Percentiles rank a stretch among this genome's conserved stretches.
Conservation (phyloP, 129 eudicot species). For the Lonicera japonica region DNA sequence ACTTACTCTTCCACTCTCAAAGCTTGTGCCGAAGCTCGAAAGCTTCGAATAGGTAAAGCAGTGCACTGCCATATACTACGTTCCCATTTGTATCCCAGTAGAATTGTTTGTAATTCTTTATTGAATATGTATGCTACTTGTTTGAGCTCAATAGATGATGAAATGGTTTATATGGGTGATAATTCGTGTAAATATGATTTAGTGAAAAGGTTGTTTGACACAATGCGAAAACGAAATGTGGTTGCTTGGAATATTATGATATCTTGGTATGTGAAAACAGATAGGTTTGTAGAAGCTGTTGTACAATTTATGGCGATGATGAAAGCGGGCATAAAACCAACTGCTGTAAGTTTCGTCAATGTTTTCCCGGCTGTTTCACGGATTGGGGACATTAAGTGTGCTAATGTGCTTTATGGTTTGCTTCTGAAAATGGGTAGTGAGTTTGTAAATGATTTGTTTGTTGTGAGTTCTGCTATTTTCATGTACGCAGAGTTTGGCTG, state of each 20-base stretch:
- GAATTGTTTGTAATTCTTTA: conserved; percentile 72
- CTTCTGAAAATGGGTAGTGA: conserved; percentile 55
- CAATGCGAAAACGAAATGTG: conserved; percentile 59
- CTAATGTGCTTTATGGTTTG: conserved; percentile 55
- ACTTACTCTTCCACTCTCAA: conserved; percentile 75
- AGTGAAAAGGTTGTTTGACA: conserved; percentile 47
- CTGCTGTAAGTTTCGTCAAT: conserved; percentile 60
- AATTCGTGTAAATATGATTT: conserved; percentile 21
- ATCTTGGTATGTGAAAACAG: conserved; percentile 67
- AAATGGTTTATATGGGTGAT: conserved; percentile 2
- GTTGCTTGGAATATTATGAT: conserved; percentile 75
- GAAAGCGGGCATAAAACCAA: conserved; percentile 60
- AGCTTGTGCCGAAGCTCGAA: conserved; percentile 65
- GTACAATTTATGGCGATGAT: conserved; percentile 52
- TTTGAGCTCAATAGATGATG: conserved; percentile 14
- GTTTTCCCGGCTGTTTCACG: conserved; percentile 63
- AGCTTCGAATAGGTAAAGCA: conserved; percentile 58
- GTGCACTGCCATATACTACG: conserved; percentile 70
- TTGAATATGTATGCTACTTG: conserved; percentile 76
- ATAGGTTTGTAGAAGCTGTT: conserved; percentile 48
- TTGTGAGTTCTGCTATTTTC: conserved; percentile 59
- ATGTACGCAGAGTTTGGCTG: conserved; percentile 75
- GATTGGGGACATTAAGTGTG: conserved; percentile 31
- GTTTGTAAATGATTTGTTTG: conserved; percentile 48
- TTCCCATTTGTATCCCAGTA: conserved; percentile 42